These are phyloP conservation scores for Fulvia fulva DNA, from an alignment of 2,329 filamentous ascomycete species.

Conservation along the genomic window DNA sequence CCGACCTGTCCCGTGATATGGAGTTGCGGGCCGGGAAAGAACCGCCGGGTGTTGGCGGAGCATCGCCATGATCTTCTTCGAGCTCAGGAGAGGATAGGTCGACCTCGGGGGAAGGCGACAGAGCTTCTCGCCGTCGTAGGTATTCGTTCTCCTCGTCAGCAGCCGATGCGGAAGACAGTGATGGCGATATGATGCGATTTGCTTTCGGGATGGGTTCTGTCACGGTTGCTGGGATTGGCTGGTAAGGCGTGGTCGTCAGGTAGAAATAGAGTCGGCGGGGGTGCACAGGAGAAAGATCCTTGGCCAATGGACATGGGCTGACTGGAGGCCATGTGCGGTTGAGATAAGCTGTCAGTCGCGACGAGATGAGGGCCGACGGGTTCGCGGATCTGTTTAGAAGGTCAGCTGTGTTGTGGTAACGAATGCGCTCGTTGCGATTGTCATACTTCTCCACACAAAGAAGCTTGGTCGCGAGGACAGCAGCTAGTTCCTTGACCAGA, in stretches of 20 bases:
- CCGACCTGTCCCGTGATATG: slow-evolving; percentile 37
- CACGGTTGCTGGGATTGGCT: slow-evolving; percentile 66
- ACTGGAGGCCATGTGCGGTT: slow-evolving; percentile 77
- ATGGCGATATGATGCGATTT: slow-evolving; percentile 72
- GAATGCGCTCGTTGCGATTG: slow-evolving; percentile 3
- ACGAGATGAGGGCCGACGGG: slow-evolving; percentile 90
- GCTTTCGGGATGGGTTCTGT: slow-evolving; percentile 32
- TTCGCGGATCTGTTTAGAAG: slow-evolving; percentile 73
- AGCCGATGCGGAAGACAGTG: slow-evolving; percentile 68
- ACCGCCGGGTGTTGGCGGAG: slow-evolving; percentile 59
- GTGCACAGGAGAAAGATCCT: slow-evolving; percentile 87
- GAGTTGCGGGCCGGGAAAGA: slow-evolving; percentile 54
- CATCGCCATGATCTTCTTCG: slow-evolving; percentile 60
- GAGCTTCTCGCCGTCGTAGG: slow-evolving; percentile 55
- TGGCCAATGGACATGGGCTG: slow-evolving; percentile 81
- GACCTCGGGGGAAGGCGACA: slow-evolving; percentile 89
- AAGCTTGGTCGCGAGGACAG: slow-evolving; percentile 70
- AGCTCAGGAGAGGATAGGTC: slow-evolving; percentile 85
- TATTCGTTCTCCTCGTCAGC: slow-evolving; percentile 67
- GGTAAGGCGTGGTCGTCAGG: slow-evolving; percentile 80
- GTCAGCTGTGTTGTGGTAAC: slow-evolving; percentile 30
- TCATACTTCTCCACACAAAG: slow-evolving; percentile 88
- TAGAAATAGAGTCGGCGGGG: slow-evolving; percentile 96
- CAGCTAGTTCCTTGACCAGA: slow-evolving; percentile 87
- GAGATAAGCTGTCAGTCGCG: slow-evolving; percentile 81